phyloP scores from a whole-genome alignment of 1,284 basidiomycete species.

The Gomphus sp. region DNA sequence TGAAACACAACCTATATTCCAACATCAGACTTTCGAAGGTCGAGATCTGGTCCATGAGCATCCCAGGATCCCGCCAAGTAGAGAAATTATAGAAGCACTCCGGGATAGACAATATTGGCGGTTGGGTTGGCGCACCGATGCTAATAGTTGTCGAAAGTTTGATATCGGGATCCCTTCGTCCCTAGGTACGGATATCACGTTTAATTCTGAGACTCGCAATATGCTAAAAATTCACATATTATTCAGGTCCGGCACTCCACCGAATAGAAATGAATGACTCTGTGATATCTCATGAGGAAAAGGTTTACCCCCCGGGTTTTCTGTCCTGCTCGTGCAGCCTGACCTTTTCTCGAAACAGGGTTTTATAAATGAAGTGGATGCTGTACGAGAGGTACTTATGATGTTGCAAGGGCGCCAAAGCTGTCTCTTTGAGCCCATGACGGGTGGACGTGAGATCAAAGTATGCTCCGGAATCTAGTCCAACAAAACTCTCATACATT shows the following conservation, averaged over 20 bases:
- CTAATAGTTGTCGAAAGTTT: conserved; percentile 35
- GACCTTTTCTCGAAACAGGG: conserved; percentile 27
- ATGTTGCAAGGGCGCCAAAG: conserved; percentile 61
- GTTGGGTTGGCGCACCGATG: conserved; percentile 44
- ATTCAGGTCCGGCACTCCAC: not conserved
- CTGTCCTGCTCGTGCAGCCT: not conserved
- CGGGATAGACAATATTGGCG: conserved; percentile 62
- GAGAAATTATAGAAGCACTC: conserved; percentile 47
- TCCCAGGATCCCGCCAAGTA: not conserved
- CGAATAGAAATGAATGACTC: not conserved
- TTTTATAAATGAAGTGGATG: conserved; percentile 64
- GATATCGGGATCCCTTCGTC: conserved; percentile 59
- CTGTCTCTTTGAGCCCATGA: conserved; percentile 34
- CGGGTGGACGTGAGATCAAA: not conserved
- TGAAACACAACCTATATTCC: not conserved
- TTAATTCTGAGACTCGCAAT: not conserved
- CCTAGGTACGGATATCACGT: conserved; percentile 33
- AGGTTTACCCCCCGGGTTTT: not conserved
- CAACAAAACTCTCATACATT: not conserved
- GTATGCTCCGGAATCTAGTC: not conserved
- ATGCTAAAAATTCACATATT: not conserved
- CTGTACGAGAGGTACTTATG: conserved; percentile 65
- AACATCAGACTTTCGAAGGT: not conserved
- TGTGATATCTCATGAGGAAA: not conserved
- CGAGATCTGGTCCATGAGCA: not conserved